phyloP scores from a whole-genome alignment of 2,329 filamentous ascomycete species.

The Claviceps pazoutovae region DNA sequence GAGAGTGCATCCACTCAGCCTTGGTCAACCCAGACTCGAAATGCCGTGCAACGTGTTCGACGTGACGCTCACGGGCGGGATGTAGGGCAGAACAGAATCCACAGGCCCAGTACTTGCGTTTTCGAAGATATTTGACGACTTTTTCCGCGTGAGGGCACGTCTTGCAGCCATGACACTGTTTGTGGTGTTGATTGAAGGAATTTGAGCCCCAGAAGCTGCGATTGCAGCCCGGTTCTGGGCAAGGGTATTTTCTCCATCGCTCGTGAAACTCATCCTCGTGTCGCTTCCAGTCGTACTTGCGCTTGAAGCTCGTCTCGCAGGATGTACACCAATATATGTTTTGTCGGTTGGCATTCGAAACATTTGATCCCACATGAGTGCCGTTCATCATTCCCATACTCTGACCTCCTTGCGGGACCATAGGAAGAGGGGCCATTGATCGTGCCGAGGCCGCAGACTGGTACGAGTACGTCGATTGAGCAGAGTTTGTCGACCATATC shows the following conservation, averaged over 20 bases:
- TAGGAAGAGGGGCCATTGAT: slow-evolving; percentile 23
- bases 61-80: slow-evolving; percentile 49
- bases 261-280: slow-evolving; percentile 59
- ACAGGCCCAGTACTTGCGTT: slow-evolving; percentile 54
- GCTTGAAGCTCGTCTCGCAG: slow-evolving; percentile 51
- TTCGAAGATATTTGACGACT: slow-evolving; percentile 47
- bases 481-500: slow-evolving; percentile 29
- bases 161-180: slow-evolving; percentile 49
- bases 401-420: slow-evolving; percentile 17
- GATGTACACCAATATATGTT: slow-evolving; percentile 44
- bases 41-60: slow-evolving; percentile 54
- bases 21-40: slow-evolving; percentile 51
- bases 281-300: slow-evolving; percentile 56
- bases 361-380: slow-evolving; percentile 15
- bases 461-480: slow-evolving; percentile 26
- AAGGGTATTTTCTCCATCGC: slow-evolving; percentile 53
- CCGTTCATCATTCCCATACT: slow-evolving; percentile 20
- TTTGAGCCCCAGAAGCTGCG: slow-evolving; percentile 55
- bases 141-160: slow-evolving; percentile 52
- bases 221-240: slow-evolving; percentile 48
- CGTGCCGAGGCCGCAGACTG: slow-evolving; percentile 21
- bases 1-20: slow-evolving; percentile 54
- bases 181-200: slow-evolving; percentile 55
- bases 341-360: slow-evolving; percentile 19
- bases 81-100: slow-evolving; percentile 53